Evolutionary conservation across 1,139 yeast genomes (phyloP), one percentile per base, ranked within the genome.

Genomic region (Saccharomyces hybrid): DNA sequence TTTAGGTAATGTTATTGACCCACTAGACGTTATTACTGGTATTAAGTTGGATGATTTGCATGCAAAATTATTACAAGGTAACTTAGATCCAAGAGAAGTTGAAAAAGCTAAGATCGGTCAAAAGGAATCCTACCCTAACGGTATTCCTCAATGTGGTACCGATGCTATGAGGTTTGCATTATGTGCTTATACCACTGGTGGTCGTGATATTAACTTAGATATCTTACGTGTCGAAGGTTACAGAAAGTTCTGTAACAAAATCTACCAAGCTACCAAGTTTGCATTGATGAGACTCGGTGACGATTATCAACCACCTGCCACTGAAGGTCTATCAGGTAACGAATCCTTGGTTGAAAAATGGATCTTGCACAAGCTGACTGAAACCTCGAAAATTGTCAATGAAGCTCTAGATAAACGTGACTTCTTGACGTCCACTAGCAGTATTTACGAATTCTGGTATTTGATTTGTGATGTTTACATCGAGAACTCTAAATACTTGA

Each of bases 131-230:
- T 93, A 90, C 79, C 99, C 99, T 61, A 85, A 84, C 64, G 99
- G 99, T 76, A 91, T 93, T 64, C 98, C 99, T 56, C 96, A 93
- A 76, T 93, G 99, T 81, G 99, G 99, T 78, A 91, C 98, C 53
- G 99, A 93, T 74, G 99, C 99, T 47, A 78, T 93, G 76, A 85
- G 99, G 77, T 93, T 93, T 71, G 98, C 99, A 27, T 81, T 93
- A 63, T 93, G 99, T 82, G 97, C 98, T 54, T 93, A 93, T 78
- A 86, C 96, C 52, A 91, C 99, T 55, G 99, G 99, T 76, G 98
- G 97, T 66, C 85, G 98, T 76, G 99, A 93, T 70, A 93, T 93
- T 73, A 93, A 93, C 76, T 81, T 93, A 71, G 98, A 93, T 71
- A 90, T 93, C 66, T 78, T 90, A 72, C 88, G 99, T 77, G 96